Conservation (phyloP, 768 basidiomycete genomes). For the Leccinum barrowsii region DNA sequence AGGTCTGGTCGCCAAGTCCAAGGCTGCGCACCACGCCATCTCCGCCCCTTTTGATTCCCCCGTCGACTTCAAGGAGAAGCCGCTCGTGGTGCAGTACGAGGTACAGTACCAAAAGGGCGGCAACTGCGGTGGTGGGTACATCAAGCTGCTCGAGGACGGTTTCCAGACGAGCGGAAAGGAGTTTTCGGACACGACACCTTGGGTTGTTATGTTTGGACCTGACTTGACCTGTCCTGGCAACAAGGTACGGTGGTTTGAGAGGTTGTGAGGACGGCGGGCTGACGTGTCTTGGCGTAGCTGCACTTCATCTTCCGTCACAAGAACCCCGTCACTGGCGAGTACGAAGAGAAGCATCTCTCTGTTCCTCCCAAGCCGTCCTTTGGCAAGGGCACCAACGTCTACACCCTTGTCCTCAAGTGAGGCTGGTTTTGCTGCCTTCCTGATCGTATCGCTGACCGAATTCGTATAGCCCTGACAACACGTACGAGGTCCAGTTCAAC, state of each 20-base stretch:
- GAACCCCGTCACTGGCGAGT: conserved; percentile 88
- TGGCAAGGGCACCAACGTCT: conserved; percentile 88
- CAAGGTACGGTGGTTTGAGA: conserved; percentile 52
- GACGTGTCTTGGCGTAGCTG: conserved; percentile 44
- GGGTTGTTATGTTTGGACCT: conserved; percentile 97
- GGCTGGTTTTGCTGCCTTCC: conserved; percentile 28
- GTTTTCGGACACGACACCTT: conserved; percentile 90
- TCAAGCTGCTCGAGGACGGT: conserved; percentile 92
- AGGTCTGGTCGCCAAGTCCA: conserved; percentile 92
- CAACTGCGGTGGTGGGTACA: conserved; percentile 98
- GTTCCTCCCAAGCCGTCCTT: conserved; percentile 80
- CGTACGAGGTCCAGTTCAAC: conserved; percentile 89
- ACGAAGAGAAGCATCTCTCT: conserved; percentile 95
- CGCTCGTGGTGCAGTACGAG: conserved; percentile 96
- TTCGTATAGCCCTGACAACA: conserved; percentile 76
- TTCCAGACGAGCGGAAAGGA: conserved; percentile 93
- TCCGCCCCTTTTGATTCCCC: conserved; percentile 82
- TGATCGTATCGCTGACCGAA: conserved; percentile 3
- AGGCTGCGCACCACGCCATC: conserved; percentile 98
- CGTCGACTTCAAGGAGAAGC: conserved; percentile 77
- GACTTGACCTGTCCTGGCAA: conserved; percentile 91
- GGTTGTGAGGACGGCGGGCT: not conserved
- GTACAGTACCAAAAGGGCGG: conserved; percentile 99
- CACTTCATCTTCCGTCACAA: conserved; percentile 99
- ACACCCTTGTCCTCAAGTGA: conserved; percentile 90